These are phyloP conservation scores for Pseudomassariella vexata DNA, from an alignment of 2,329 filamentous ascomycete genomes.

Conservation along the genomic window DNA sequence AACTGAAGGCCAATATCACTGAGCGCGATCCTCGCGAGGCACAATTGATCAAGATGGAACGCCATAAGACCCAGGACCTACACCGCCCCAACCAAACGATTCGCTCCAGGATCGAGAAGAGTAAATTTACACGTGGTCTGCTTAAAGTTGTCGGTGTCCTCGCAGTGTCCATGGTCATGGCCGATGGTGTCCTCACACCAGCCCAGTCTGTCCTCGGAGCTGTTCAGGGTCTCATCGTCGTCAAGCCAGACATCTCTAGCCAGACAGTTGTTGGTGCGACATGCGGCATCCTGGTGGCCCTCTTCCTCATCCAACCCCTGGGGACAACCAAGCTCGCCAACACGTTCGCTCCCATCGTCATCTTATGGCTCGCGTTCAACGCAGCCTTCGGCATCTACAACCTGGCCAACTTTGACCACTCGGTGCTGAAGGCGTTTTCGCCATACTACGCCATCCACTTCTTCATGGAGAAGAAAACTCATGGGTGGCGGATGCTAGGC, in stretches of 20 bases:
- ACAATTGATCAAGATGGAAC: constrained; percentile 52
- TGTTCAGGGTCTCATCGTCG: constrained; percentile 58
- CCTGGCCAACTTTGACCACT: constrained; percentile 43
- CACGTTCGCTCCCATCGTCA: constrained; percentile 60
- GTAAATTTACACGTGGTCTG: constrained; percentile 40
- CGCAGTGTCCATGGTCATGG: constrained; percentile 63
- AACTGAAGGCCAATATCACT: constrained; percentile 47
- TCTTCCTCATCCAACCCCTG: constrained; percentile 61
- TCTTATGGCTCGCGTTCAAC: constrained; percentile 63
- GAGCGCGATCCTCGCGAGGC: constrained; percentile 51
- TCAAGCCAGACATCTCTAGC: constrained; percentile 47
- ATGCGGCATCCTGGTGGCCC: constrained; percentile 57
- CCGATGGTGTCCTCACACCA: constrained; percentile 61
- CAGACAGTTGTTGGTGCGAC: constrained; percentile 56
- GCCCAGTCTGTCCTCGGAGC: constrained; percentile 66
- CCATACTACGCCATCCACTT: constrained; percentile 57
- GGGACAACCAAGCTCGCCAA: constrained; percentile 56
- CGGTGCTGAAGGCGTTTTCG: constrained; percentile 50
- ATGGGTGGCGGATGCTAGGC: constrained; percentile 61
- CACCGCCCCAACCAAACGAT: constrained; percentile 43
- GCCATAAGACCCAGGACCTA: constrained; percentile 52
- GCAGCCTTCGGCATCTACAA: constrained; percentile 59
- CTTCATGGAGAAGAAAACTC: constrained; percentile 50
- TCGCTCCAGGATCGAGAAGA: constrained; percentile 53
- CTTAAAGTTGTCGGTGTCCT: constrained; percentile 60